phyloP scores from a whole-genome alignment of 495 filamentous ascomycete species.

The Opeltia flavorubescens region DNA sequence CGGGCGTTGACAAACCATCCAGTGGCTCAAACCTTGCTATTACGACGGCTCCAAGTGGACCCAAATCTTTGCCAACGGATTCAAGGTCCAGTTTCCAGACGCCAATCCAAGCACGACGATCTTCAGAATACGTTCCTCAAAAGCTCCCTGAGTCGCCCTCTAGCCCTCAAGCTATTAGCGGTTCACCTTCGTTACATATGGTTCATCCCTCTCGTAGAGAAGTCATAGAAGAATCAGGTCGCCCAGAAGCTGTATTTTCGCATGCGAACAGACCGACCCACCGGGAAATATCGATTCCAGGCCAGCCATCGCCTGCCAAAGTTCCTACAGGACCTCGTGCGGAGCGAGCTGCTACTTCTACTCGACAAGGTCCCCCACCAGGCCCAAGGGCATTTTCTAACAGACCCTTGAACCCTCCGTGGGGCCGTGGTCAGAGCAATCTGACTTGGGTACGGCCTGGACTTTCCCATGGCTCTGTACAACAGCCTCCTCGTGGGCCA shows the following conservation, averaged over 20 bases:
- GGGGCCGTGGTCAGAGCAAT: conserved; percentile 5
- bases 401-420: conserved; percentile 4
- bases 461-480: conserved; percentile 8
- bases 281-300: conserved; percentile 2
- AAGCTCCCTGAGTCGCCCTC: neutral
- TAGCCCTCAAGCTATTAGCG: neutral
- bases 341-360: conserved; percentile 11
- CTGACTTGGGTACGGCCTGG: conserved; percentile 7
- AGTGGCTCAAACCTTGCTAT: neutral
- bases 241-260: neutral
- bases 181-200: neutral
- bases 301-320: conserved; percentile 12
- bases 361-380: conserved; percentile 11
- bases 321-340: conserved; percentile 18
- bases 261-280: conserved; percentile 1
- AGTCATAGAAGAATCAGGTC: neutral
- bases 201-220: neutral
- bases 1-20: conserved; percentile 6
- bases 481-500: conserved; percentile 12
- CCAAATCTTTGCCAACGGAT: neutral
- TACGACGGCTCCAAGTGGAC: neutral
- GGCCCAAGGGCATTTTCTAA: conserved; percentile 5
- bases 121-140: neutral
- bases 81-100: neutral
- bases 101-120: neutral